A percentile compares a stretch with the other conserved stretches of the same genome.
These are phyloP conservation scores for Pseudocercospora macadamiae DNA, from an alignment of 2,329 filamentous ascomycete genomes.

Conservation along the genomic window DNA sequence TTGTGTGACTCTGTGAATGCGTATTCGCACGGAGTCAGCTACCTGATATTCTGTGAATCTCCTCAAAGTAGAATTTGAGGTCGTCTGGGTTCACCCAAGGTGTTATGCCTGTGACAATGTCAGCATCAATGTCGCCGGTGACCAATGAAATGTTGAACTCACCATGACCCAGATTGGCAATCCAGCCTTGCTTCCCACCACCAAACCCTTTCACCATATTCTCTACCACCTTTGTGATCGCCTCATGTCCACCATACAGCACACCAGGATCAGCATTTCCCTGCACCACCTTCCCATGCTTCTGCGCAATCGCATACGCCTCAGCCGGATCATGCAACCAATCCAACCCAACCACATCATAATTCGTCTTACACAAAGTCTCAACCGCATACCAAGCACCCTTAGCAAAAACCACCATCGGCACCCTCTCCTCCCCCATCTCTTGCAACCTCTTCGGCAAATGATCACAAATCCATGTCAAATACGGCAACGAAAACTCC, in stretches of 20 bases:
- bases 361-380: conserved; percentile 81
- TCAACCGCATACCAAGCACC: conserved; percentile 95
- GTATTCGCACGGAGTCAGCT: conserved; percentile 36
- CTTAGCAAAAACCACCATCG: conserved; percentile 98
- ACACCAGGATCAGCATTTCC: conserved; percentile 95
- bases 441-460: conserved; percentile 75
- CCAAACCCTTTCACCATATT: conserved; percentile 86
- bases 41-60: conserved; percentile 67
- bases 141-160: conserved; percentile 41
- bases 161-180: conserved; percentile 95
- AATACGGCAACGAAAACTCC: conserved; percentile 82
- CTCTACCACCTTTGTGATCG: conserved; percentile 81
- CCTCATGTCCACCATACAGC: conserved; percentile 79
- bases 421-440: conserved; percentile 76
- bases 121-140: conserved; percentile 15
- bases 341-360: conserved; percentile 91
- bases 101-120: conserved; percentile 70
- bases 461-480: conserved; percentile 79
- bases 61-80: conserved; percentile 89
- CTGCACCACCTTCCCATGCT: conserved; percentile 78
- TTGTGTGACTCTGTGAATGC: conserved; percentile 17
- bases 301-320: conserved; percentile 72
- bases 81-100: conserved; percentile 93
- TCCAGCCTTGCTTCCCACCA: conserved; percentile 88
- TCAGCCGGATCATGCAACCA: conserved; percentile 90